Conservation (phyloP, 371 early-diverging fungal genomes). For the Saksenaea oblongispora region DNA sequence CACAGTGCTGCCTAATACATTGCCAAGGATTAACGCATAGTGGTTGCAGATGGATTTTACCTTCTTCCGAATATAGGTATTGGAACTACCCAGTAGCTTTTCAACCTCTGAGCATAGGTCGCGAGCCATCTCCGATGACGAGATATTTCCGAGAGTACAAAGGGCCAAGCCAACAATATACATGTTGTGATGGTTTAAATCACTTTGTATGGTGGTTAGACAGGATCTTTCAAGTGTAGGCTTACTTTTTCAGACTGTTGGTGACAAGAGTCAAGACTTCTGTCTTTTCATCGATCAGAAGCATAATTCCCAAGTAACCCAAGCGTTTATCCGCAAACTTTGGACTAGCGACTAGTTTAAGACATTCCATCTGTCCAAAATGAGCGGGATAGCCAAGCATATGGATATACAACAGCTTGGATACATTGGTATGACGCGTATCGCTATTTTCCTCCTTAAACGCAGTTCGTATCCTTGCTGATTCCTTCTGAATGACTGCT, state of each 20-base stretch:
- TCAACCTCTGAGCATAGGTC: constrained; percentile 95
- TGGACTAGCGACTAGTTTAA: constrained; percentile 93
- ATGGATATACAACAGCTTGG: constrained; percentile 95
- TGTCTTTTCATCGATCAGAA: constrained; percentile 96
- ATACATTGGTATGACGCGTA: constrained; percentile 86
- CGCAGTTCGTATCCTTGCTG: constrained; percentile 92
- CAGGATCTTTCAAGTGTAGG: neutral
- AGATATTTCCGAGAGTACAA: constrained; percentile 94
- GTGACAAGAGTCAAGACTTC: constrained; percentile 95
- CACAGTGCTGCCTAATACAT: constrained; percentile 84
- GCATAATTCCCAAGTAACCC: constrained; percentile 96
- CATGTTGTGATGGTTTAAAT: constrained; percentile 93
- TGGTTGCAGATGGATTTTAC: constrained; percentile 34
- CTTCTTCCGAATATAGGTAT: constrained; percentile 96
- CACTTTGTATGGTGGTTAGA: constrained; percentile 51
- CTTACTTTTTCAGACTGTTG: constrained; percentile 94
- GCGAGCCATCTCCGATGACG: constrained; percentile 92
- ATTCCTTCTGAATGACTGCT: constrained; percentile 95
- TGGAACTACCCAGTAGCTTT: constrained; percentile 85
- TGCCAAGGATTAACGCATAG: neutral
- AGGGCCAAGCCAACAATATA: constrained; percentile 95
- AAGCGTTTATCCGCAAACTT: constrained; percentile 94
- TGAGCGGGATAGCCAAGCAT: constrained; percentile 98
- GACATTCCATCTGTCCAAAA: constrained; percentile 98
- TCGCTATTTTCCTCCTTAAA: constrained; percentile 91